Evolutionary conservation across 352 stramenopile genomes (phyloP).

Genomic region (Phytophthora ohioensis): DNA sequence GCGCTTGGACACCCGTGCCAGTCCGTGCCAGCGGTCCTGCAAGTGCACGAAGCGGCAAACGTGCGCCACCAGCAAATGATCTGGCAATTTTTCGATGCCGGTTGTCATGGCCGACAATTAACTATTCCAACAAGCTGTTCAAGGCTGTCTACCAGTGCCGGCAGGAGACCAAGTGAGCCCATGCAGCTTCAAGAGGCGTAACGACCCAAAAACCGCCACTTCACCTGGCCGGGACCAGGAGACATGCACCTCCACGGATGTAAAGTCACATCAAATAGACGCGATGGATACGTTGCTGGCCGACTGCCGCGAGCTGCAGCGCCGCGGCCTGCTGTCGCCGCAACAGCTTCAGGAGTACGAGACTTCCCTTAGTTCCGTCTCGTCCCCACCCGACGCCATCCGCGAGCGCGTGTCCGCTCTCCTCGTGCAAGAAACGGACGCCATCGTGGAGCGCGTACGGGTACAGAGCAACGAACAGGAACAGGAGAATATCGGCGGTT

Average conservation of each 20-base stretch:
- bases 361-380: constrained; percentile 7
- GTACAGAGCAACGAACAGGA: constrained; percentile 64
- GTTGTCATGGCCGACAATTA: background rate
- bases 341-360: constrained; percentile 47
- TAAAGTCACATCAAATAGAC: constrained; percentile 1
- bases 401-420: constrained; percentile 32
- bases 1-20: constrained; percentile 62
- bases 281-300: constrained; percentile 29
- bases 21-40: constrained; percentile 60
- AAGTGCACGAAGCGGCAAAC: constrained; percentile 69
- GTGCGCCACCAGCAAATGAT: constrained; percentile 50
- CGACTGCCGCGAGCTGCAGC: constrained; percentile 50
- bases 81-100: constrained; percentile 48
- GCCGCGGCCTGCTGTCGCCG: constrained; percentile 43
- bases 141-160: background rate
- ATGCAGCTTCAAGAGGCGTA: constrained; percentile 18
- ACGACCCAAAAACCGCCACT: constrained; percentile 10
- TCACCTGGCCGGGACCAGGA: background rate
- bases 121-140: too few species aligned
- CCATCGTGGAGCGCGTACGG: constrained; percentile 56
- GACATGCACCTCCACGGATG: background rate
- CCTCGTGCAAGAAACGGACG: constrained; percentile 57
- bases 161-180: constrained; percentile 5
- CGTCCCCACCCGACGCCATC: constrained; percentile 4
- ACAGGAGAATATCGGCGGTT: constrained; percentile 50